These are phyloP conservation scores for Citrus australasica DNA, from an alignment of 345 rosid genomes.

Conservation along the genomic window DNA sequence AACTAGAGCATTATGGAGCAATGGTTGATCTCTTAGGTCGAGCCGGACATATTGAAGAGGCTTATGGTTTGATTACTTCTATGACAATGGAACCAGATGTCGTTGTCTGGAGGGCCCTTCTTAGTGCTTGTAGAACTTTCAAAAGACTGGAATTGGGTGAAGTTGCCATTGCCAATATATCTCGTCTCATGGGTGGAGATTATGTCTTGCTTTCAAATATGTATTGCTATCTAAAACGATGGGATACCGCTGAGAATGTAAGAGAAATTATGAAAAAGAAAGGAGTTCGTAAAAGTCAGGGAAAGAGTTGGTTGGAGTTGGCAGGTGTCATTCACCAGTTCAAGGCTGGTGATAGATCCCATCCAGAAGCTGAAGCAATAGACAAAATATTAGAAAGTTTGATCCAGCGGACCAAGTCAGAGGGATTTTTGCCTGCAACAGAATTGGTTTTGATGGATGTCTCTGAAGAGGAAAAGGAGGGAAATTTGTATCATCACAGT, in stretches of 20 bases:
- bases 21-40: conserved; percentile 75
- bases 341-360: conserved; percentile 69
- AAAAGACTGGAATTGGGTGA: conserved; percentile 52
- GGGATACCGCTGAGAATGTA: conserved; percentile 60
- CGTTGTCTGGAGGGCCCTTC: conserved; percentile 82
- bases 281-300: conserved; percentile 57
- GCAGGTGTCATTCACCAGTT: conserved; percentile 64
- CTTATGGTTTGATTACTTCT: conserved; percentile 47
- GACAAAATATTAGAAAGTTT: conserved; percentile 51
- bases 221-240: conserved; percentile 58
- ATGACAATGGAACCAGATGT: conserved; percentile 77
- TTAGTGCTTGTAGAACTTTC: conserved; percentile 65
- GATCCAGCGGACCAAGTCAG: conserved; percentile 39
- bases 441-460: conserved; percentile 87
- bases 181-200: conserved; percentile 58
- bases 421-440: conserved; percentile 57
- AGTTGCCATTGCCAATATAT: conserved; percentile 58
- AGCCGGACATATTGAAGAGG: conserved; percentile 69
- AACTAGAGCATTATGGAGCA: conserved; percentile 77
- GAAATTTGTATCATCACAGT: conserved; percentile 63
- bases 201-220: conserved; percentile 74
- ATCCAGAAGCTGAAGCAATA: conserved; percentile 55
- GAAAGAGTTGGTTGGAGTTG: conserved; percentile 81
- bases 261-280: conserved; percentile 63
- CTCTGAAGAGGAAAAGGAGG: conserved; percentile 83